These are phyloP conservation scores for Arctium minus DNA, from an alignment of 129 eudicot species.

Conservation along the genomic window DNA sequence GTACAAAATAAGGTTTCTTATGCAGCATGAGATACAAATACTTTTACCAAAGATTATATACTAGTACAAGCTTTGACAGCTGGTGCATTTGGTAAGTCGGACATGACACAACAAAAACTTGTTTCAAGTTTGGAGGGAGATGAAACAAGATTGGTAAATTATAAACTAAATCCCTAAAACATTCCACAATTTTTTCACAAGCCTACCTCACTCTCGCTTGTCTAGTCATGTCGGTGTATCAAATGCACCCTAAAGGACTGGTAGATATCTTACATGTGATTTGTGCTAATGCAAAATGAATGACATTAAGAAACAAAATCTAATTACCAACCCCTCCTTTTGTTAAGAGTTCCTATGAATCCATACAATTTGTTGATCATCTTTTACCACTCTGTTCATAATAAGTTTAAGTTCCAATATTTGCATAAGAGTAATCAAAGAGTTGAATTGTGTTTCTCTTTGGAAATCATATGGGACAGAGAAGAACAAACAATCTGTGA, in stretches of 20 bases:
- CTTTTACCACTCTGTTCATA: neutral
- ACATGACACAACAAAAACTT: too few relatives aligned
- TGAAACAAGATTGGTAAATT: too few relatives aligned
- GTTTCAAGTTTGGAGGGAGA: too few relatives aligned
- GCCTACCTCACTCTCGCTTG: too few relatives aligned
- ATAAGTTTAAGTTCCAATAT: neutral
- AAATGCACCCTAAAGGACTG: too few relatives aligned
- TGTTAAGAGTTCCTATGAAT: neutral
- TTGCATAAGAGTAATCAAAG: neutral
- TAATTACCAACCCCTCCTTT: neutral
- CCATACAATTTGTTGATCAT: neutral
- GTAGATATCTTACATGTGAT: too few relatives aligned
- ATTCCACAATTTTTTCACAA: too few relatives aligned
- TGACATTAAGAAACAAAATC: neutral
- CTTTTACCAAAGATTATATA: neutral
- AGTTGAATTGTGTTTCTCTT: neutral
- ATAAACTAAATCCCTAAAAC: too few relatives aligned
- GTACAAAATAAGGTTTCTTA: slow-evolving; percentile 17
- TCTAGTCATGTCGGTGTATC: too few relatives aligned
- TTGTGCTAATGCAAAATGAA: neutral
- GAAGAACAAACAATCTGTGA: neutral
- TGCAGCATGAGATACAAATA: slow-evolving; percentile 11
- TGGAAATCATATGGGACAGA: neutral
- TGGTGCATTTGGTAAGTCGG: too few relatives aligned
- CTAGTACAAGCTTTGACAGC: neutral